Evolutionary conservation across 2,329 filamentous ascomycete genomes (phyloP).

Genomic region (Laburnicola sp.): DNA sequence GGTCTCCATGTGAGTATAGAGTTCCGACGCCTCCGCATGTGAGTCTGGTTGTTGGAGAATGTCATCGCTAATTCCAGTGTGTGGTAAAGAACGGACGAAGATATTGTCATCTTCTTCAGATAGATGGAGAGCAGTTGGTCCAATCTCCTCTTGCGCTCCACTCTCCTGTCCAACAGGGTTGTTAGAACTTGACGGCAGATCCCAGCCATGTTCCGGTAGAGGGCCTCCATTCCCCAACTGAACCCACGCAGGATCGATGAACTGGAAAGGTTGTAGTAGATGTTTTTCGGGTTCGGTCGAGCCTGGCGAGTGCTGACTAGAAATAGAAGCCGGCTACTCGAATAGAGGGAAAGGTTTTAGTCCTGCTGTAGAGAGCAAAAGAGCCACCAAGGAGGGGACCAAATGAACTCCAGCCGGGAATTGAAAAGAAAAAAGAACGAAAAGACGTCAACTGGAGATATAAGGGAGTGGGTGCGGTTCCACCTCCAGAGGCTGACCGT

Average conservation of each 20-base stretch:
- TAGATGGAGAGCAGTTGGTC: background rate
- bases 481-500: constrained; percentile 5
- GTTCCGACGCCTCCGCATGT: background rate
- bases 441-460: background rate
- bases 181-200: background rate
- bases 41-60: background rate
- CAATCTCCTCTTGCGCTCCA: constrained; percentile 1
- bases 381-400: background rate
- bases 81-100: constrained; percentile 5
- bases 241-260: constrained; percentile 9
- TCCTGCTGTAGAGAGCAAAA: background rate
- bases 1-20: background rate
- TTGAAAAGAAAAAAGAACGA: background rate
- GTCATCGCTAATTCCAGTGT: background rate
- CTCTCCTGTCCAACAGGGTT: constrained; percentile 8
- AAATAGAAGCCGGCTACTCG: background rate
- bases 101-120: constrained; percentile 1
- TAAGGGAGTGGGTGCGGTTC: constrained; percentile 5
- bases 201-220: constrained; percentile 6
- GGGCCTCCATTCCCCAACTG: constrained; percentile 8
- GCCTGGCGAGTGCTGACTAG: constrained; percentile 3
- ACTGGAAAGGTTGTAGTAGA: background rate
- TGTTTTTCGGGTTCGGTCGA: constrained; percentile 1
- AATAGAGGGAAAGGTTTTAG: background rate
- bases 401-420: background rate